These are phyloP conservation scores for Acer yangbiense DNA, from an alignment of 345 rosid genomes.

Conservation along the genomic window DNA sequence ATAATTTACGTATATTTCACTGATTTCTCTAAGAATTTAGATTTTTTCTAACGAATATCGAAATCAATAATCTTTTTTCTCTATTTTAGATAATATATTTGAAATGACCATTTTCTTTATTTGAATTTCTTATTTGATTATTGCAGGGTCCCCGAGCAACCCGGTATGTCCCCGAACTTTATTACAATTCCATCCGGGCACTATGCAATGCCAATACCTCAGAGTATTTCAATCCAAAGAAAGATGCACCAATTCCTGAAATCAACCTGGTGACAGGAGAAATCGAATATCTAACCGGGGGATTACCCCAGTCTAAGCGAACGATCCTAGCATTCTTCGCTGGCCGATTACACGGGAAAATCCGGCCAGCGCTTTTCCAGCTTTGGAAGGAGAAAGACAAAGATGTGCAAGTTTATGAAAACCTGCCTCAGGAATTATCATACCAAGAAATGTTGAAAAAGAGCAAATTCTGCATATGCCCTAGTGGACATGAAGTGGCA, in stretches of 20 bases:
- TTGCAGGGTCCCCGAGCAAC: constrained; percentile 64
- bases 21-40: too few relatives aligned
- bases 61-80: too few relatives aligned
- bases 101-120: too few relatives aligned
- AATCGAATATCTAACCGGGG: constrained; percentile 16
- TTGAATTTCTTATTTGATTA: too few relatives aligned
- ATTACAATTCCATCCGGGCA: constrained; percentile 46
- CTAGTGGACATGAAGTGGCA: constrained; percentile 61
- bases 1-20: too few relatives aligned
- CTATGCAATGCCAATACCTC: constrained; percentile 64
- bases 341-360: constrained; percentile 45
- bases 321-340: constrained; percentile 50
- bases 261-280: constrained; percentile 48
- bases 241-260: constrained; percentile 59
- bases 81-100: too few relatives aligned
- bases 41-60: too few relatives aligned
- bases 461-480: constrained; percentile 61
- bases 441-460: constrained; percentile 42
- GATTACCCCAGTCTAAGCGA: constrained; percentile 29
- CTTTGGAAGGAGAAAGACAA: constrained; percentile 49
- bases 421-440: constrained; percentile 38
- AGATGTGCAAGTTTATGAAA: constrained; percentile 52
- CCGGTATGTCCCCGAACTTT: constrained; percentile 49
- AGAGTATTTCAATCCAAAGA: constrained; percentile 44
- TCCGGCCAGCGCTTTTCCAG: constrained; percentile 40